Evolutionary conservation across 345 rosid species (phyloP), one percentile per base, ranked within the genome.

Genomic region (Aquilaria sinensis): DNA sequence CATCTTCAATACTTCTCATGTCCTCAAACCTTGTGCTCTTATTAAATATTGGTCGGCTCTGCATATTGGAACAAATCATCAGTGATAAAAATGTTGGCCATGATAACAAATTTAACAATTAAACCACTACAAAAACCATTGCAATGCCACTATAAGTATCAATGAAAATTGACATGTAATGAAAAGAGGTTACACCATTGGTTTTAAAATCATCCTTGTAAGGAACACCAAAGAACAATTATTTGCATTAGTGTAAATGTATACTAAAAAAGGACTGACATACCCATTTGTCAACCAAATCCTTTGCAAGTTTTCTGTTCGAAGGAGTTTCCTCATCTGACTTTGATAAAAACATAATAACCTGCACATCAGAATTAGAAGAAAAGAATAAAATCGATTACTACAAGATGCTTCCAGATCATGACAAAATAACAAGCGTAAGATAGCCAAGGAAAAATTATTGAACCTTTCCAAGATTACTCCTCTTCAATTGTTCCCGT

Each of bases 201-300:
- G 66, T 49, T 13, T 37, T 9, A 37, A 5, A 37, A 37, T 37
- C 43, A 37, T 37, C 43, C 43, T 37, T 37, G 5, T 12, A 34
- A 14, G 6, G 2, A 14, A 14, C 4, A 51, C 10, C 12, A 51
- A 41, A 10, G 46, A 29, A 10, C 10, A 23, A 11, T n/a, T 4
- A 16, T 1, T 11, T 34, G 55, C 43, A 29, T 7, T 2, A 9
- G 4, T 9, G 2, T 9, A 5, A 56, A 12, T 33, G 6, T 23
- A 23, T 23, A 23, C 23, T 23, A 23, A 13, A 56, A 41, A 37
- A 37, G 10, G 47, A 48, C 11, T 23, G 23, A 53, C 53, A 64
- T 90, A 94, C 99, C 97, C 97, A 94, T 88, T 88, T 90, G 67
- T 94, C 97, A 67, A 94, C 99, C 83, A 94, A 80, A 66, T 94